Percentiles rank a stretch among this genome's conserved stretches.
phyloP scores from a whole-genome alignment of 176 grass and related monocot genomes.

The Carex myosuroides region DNA sequence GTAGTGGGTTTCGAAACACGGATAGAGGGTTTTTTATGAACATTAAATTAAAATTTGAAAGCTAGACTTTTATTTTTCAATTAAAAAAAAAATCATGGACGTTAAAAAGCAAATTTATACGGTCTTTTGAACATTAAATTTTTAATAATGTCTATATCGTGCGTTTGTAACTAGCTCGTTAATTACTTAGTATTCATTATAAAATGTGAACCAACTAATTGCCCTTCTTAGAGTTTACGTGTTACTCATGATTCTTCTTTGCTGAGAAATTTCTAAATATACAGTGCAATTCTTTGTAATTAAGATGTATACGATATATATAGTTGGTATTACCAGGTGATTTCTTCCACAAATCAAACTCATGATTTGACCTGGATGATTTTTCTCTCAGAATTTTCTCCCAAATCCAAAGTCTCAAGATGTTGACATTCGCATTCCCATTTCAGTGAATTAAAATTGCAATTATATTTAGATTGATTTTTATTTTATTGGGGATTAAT shows the following conservation, averaged over 20 bases:
- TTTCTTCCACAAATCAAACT: conserved; percentile 7
- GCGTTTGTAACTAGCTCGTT: background rate
- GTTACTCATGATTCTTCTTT: background rate
- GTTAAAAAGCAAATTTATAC: background rate
- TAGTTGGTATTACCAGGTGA: conserved; percentile 4
- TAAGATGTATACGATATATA: background rate
- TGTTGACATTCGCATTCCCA: background rate
- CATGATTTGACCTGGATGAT: background rate
- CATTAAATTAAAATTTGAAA: no score
- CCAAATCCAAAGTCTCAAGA: background rate
- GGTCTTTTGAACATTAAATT: background rate
- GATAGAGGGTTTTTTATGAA: no score
- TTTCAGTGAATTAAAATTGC: background rate
- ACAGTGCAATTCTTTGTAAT: background rate
- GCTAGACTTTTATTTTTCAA: no score
- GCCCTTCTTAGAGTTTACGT: background rate
- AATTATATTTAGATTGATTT: background rate
- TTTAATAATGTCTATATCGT: background rate
- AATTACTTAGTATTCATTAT: background rate
- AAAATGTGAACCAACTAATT: conserved; percentile 4
- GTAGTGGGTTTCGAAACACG: no score
- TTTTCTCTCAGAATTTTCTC: conserved; percentile 11
- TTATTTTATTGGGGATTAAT: background rate
- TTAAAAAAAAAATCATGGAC: background rate
- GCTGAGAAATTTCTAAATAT: conserved; percentile 9